Base-by-base conservation (phyloP, 176 grass and related monocot species). In the Carex kokanica region DNA sequence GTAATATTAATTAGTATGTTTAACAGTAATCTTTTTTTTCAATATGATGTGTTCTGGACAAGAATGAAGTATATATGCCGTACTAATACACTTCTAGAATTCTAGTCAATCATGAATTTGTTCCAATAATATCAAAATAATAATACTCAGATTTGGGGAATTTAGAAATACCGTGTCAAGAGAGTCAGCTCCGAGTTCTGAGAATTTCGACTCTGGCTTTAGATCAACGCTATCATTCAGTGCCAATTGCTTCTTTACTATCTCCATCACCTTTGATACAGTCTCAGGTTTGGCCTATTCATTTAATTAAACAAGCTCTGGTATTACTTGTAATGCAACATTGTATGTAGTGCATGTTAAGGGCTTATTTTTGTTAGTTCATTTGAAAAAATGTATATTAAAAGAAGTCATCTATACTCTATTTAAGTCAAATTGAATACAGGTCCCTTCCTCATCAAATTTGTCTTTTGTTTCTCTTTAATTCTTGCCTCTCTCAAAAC, bases 231-330 rank as follows among this genome's bases (percentile, higher is more conserved):
- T 88, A 15, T 90, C 88, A 15, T 77, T 32, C 66, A 97, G 79
- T 43, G 91, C 94, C 78, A 97, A 69, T 83, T 97, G 91, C 84
- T 83, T 58, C 86, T 92, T 94, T 43, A 97, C 94, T 34, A 97
- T 87, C 20, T 77, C 69, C 86, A 92, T 90, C 40, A 97, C 94
- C 87, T 92, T 97, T 62, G 40, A 71, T 70, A 97, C 86, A 29
- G 90, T 94, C 89, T 97, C 86, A 15, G 88, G 56, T 83, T 93
- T 97, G 3, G 91, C 94, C 94, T 93, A 64, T 63, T 70, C 32
- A 45, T 11, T 13, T 36, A 14, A 52, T 10, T 49, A 25, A 77
- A 54, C 49, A 77, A 55, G 2, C 14, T 27, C 47, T 13, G 16
- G 23, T 17, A 53, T 52, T 54, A 54, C 6, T 71, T 71, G 18